These are phyloP conservation scores for Citrus cavaleriei DNA, from an alignment of 345 rosid species.

Conservation along the genomic window DNA sequence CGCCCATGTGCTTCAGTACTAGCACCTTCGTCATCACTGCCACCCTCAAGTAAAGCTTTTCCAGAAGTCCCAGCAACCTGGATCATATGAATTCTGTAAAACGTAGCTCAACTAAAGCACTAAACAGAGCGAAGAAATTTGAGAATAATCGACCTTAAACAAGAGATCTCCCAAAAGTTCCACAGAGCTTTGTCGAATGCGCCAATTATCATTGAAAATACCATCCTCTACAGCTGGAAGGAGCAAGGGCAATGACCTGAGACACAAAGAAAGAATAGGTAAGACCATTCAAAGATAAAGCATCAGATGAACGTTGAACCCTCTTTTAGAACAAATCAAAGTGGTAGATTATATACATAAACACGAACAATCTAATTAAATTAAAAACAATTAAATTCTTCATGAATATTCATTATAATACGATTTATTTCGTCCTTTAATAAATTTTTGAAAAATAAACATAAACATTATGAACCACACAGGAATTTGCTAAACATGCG, in stretches of 20 bases:
- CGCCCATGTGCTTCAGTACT: conserved; percentile 99
- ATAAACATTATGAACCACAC: background rate
- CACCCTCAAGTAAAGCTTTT: conserved; percentile 96
- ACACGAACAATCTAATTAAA: background rate
- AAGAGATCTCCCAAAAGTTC: conserved; percentile 94
- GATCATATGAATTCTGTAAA: conserved; percentile 3
- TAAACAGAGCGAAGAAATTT: background rate
- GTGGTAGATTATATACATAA: background rate
- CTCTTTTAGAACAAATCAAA: background rate
- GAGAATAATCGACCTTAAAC: conserved; percentile 62
- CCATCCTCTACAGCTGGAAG: conserved; percentile 99
- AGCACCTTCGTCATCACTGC: conserved; percentile 99
- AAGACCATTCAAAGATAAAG: background rate
- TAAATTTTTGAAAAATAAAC: background rate
- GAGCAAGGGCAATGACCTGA: conserved; percentile 91
- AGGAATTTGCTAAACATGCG: background rate
- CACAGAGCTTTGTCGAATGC: conserved; percentile 98
- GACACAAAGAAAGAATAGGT: conserved; percentile 5
- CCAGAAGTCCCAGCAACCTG: conserved; percentile 99
- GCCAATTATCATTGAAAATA: conserved; percentile 94
- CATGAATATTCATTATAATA: background rate
- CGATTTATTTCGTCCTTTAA: background rate
- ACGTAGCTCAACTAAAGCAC: background rate
- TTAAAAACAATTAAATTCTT: background rate
- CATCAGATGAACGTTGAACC: background rate